These are phyloP conservation scores for Aleurites moluccanus DNA, from an alignment of 441 rosid species.

Conservation along the genomic window DNA sequence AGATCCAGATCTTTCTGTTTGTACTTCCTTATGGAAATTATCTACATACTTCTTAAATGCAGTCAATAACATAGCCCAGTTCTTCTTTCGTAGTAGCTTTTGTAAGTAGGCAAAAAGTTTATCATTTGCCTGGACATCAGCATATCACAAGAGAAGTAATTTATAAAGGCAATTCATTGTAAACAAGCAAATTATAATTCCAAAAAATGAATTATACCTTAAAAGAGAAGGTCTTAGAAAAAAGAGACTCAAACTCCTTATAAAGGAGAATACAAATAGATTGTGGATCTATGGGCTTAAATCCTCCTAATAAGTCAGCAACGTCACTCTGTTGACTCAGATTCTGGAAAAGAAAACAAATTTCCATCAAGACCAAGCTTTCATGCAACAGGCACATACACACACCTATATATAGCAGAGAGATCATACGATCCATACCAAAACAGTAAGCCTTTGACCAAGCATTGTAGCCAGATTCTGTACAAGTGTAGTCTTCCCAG, in stretches of 20 bases:
- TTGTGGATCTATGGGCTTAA: conserved; percentile 87
- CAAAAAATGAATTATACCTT: conserved; percentile 39
- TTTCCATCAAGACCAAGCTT: conserved; percentile 5
- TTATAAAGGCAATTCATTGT: conserved; percentile 15
- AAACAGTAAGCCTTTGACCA: conserved; percentile 86
- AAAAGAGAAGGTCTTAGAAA: conserved; percentile 50
- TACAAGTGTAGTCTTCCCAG: conserved; percentile 98
- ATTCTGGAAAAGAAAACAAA: conserved; percentile 56
- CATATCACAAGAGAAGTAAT: conserved; percentile 32
- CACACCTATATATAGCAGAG: neutral
- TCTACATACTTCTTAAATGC: conserved; percentile 53
- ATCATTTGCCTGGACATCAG: conserved; percentile 52
- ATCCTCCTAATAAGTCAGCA: conserved; percentile 97
- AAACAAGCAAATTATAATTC: conserved; percentile 17
- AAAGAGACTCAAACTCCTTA: conserved; percentile 68
- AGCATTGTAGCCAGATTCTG: conserved; percentile 84
- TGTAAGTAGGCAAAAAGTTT: conserved; percentile 44
- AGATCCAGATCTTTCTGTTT: conserved; percentile 36
- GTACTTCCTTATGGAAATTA: conserved; percentile 27
- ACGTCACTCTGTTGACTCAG: conserved; percentile 99
- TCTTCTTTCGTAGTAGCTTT: conserved; percentile 44
- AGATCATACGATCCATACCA: conserved; percentile 51
- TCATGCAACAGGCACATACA: neutral
- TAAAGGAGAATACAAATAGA: conserved; percentile 68
- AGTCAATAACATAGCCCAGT: conserved; percentile 59